phyloP scores from a whole-genome alignment of 2,329 filamentous ascomycete species.

The Beauveria asiatica region DNA sequence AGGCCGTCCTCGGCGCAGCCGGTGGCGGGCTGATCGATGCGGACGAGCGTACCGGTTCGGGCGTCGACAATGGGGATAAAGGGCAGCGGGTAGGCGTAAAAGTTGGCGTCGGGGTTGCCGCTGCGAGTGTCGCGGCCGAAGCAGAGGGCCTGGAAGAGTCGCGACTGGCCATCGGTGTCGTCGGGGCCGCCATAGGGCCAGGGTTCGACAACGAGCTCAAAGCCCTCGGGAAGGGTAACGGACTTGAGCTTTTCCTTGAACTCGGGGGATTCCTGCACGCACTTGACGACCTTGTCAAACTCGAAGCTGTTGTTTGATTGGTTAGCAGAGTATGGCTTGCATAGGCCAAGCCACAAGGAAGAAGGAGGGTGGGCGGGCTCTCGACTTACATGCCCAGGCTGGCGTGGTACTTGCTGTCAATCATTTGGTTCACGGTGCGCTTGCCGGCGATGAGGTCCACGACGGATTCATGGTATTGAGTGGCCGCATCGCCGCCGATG shows the following conservation, averaged over 20 bases:
- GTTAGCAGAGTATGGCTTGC: background rate
- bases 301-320: constrained; percentile 18
- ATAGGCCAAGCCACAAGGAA: background rate
- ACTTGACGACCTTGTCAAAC: constrained; percentile 27
- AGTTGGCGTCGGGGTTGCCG: constrained; percentile 41
- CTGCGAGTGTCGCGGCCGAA: constrained; percentile 23
- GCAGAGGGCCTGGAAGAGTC: constrained; percentile 26
- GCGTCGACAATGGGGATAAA: constrained; percentile 35
- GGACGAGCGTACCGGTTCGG: constrained; percentile 22
- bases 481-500: constrained; percentile 17
- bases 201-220: constrained; percentile 25
- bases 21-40: constrained; percentile 26
- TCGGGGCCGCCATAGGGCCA: constrained; percentile 27
- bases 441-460: constrained; percentile 23
- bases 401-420: constrained; percentile 22
- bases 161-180: constrained; percentile 20
- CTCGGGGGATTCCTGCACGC: constrained; percentile 20
- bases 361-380: background rate
- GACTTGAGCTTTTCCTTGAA: constrained; percentile 24
- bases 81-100: constrained; percentile 46
- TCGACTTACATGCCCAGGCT: constrained; percentile 22
- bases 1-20: constrained; percentile 22
- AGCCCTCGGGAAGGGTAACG: constrained; percentile 21
- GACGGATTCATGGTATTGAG: constrained; percentile 26
- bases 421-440: constrained; percentile 19